Conservation (phyloP, 1,139 yeast species). For the Candida freyschussii region DNA sequence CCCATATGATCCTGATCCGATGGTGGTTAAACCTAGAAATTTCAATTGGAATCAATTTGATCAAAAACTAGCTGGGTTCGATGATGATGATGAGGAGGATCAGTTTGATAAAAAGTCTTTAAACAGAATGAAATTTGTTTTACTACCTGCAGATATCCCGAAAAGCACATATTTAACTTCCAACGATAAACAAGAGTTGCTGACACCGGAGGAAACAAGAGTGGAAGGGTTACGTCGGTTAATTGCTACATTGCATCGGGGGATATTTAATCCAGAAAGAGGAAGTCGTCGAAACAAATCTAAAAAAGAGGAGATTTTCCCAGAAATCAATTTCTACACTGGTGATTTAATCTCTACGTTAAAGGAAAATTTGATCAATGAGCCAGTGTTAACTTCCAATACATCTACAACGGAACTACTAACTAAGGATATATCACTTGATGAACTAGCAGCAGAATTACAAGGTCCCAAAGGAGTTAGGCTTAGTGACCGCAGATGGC, state of each 20-base stretch:
- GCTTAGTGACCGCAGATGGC: slow-evolving; percentile 85
- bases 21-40: slow-evolving; percentile 46
- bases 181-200: slow-evolving; percentile 50
- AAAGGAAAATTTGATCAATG: slow-evolving; percentile 34
- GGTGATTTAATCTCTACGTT: slow-evolving; percentile 75
- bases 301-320: slow-evolving; percentile 47
- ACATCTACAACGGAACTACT: slow-evolving; percentile 26
- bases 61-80: slow-evolving; percentile 85
- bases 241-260: slow-evolving; percentile 61
- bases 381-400: slow-evolving; percentile 23
- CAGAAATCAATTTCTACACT: slow-evolving; percentile 83
- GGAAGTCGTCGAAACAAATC: slow-evolving; percentile 33
- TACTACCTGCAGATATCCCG: slow-evolving; percentile 70
- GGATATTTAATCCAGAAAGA: slow-evolving; percentile 43
- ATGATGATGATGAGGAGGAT: slow-evolving; percentile 58
- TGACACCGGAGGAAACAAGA: slow-evolving; percentile 77
- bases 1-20: slow-evolving; percentile 53
- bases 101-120: slow-evolving; percentile 51
- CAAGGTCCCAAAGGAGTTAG: slow-evolving; percentile 57
- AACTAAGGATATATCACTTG: slow-evolving; percentile 37
- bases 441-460: slow-evolving; percentile 57
- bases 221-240: slow-evolving; percentile 81
- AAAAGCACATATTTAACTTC: slow-evolving; percentile 38
- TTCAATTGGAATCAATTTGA: slow-evolving; percentile 92
- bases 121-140: slow-evolving; percentile 72